Evolutionary conservation across 208 protist species (phyloP).

Genomic region (Strigomonas culicis): DNA sequence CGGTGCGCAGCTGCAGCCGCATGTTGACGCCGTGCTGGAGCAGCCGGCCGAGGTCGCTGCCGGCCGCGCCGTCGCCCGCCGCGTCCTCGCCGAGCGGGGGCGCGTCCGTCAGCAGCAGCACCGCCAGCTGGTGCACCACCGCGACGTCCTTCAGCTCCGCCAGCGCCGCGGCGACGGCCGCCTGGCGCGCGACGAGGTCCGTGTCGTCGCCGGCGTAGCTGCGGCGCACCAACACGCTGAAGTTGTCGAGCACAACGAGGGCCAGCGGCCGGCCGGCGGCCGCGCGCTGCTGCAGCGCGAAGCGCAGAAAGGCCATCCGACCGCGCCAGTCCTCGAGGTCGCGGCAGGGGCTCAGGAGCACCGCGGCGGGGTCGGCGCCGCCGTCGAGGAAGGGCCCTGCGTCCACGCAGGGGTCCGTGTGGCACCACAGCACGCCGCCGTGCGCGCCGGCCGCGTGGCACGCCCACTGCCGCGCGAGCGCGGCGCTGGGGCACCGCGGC

Average conservation of each 20-base stretch:
- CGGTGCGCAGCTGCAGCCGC: slow-evolving; percentile 36
- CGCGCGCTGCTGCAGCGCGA: slow-evolving; percentile 6
- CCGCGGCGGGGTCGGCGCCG: not conserved
- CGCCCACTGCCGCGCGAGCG: not conserved
- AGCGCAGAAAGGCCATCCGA: not conserved
- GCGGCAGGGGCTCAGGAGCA: not conserved
- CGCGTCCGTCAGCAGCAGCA: slow-evolving; percentile 43
- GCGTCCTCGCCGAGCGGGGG: not conserved
- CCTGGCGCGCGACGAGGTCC: slow-evolving; percentile 41
- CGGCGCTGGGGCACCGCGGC: not conserved
- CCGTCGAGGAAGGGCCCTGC: not conserved
- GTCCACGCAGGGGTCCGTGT: slow-evolving; percentile 23
- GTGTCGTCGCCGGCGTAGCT: slow-evolving; percentile 30
- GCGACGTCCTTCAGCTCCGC: slow-evolving; percentile 54
- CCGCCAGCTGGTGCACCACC: slow-evolving; percentile 23
- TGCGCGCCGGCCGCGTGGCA: slow-evolving; percentile 44
- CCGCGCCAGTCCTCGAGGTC: not conserved
- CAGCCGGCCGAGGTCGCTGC: slow-evolving; percentile 41
- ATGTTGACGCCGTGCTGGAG: slow-evolving; percentile 72
- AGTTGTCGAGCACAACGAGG: slow-evolving; percentile 61
- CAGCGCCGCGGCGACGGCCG: slow-evolving; percentile 32
- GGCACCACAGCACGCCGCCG: slow-evolving; percentile 45
- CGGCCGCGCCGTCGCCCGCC: slow-evolving; percentile 5
- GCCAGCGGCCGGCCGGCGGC: slow-evolving; percentile 8
- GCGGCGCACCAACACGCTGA: slow-evolving; percentile 40